Base-by-base conservation (phyloP, 2,329 filamentous ascomycete species). In the Arthrinium puccinioides region DNA sequence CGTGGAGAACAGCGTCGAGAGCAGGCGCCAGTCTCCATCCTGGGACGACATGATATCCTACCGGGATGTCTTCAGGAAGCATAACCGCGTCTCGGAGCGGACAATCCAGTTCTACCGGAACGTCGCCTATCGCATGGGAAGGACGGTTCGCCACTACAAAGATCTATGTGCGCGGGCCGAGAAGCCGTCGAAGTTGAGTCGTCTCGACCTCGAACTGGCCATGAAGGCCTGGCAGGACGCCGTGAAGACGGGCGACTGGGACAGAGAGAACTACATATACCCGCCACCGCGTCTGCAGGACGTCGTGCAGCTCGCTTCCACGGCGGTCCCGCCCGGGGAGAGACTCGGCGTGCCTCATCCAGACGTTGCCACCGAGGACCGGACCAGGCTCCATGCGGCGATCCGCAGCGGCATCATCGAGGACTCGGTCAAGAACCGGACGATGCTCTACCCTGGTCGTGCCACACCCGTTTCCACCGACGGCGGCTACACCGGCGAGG, bases 381-480 rank as follows among this genome's bases (percentile, higher is more conserved):
- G 47, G 31, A 44, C 38, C 24, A 25, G 39, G 2, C 39, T 55
- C 7, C 51, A 53, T 28, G 35, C 47, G 1, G 26, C 59, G 2
- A 52, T 71, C 27, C 56, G 64, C 24, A 50, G 54, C 30, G 56
- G 54, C 1, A 54, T 74, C 30, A 55, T 73, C 15, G 50, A 60
- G 4, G 69, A 75, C 53, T 55, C 61, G 16, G 55, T 61, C 27
- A 51, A 57, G 39, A 71, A 70, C 41, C 52, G 58, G 37, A 60
- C 54, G 23, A 61, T 68, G 48, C 49, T 70, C 10, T 65, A 61
- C 43, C 64, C 66, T 1, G 52, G 50, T 9, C 58, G 65, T 4
- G 35, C 33, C 8, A n/a, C 49, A 16, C 30, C 21, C 6, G 45
- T 39, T 9, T 45, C 53, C 41, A 53, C 44, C 46, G 54, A 42